Conservation (phyloP, 2,329 filamentous ascomycete genomes). For the Exophiala alcalophila region DNA sequence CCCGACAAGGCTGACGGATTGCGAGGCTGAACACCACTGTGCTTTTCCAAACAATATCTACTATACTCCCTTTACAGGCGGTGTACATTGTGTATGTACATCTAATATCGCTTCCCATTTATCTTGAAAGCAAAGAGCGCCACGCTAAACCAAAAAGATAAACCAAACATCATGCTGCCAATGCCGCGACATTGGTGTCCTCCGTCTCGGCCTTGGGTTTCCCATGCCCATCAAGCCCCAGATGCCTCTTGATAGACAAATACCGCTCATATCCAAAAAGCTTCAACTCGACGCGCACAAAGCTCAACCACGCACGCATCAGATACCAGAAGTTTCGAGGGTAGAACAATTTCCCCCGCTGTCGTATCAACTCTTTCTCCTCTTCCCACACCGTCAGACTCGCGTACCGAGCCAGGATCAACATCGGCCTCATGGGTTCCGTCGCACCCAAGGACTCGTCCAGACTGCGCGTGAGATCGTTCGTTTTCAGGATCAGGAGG, state of each 20-base stretch:
- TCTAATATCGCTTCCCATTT: too few species aligned
- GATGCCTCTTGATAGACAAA: slow-evolving; percentile 49
- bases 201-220: too few species aligned
- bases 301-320: slow-evolving; percentile 52
- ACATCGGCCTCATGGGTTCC: slow-evolving; percentile 60
- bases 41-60: too few species aligned
- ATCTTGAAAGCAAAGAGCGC: too few species aligned
- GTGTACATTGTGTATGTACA: too few species aligned
- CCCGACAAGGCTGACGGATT: slow-evolving; percentile 1
- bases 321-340: slow-evolving; percentile 52
- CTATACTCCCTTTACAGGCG: too few species aligned
- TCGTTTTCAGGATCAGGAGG: slow-evolving; percentile 92
- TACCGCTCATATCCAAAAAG: slow-evolving; percentile 58
- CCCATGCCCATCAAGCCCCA: slow-evolving; percentile 45
- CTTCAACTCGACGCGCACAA: slow-evolving; percentile 57
- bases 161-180: too few species aligned
- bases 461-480: slow-evolving; percentile 88
- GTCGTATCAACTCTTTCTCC: slow-evolving; percentile 50
- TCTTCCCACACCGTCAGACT: slow-evolving; percentile 62
- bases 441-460: slow-evolving; percentile 71
- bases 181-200: too few species aligned
- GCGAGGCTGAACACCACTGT: background rate
- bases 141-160: too few species aligned
- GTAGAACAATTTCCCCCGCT: slow-evolving; percentile 51
- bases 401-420: slow-evolving; percentile 64